Evolutionary conservation across 208 protist genomes (phyloP).

Genomic region (Crithidia expoeki): DNA sequence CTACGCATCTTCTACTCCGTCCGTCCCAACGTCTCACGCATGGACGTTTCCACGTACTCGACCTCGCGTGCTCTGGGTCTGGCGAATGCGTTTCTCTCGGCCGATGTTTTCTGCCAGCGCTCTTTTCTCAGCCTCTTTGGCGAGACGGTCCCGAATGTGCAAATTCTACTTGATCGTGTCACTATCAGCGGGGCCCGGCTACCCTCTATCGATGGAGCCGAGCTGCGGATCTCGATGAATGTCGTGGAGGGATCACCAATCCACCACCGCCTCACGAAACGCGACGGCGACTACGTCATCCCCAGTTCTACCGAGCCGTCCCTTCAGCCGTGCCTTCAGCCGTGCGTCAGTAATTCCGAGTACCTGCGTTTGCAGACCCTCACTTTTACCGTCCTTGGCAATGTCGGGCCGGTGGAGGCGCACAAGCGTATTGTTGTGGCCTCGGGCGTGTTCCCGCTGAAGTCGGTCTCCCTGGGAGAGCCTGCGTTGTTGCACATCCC

Average conservation of each 20-base stretch:
- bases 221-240: conserved; percentile 52
- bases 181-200: conserved; percentile 39
- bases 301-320: conserved; percentile 27
- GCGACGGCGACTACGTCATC: conserved; percentile 34
- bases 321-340: conserved; percentile 49
- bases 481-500: conserved; percentile 41
- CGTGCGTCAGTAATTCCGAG: conserved; percentile 52
- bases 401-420: conserved; percentile 22
- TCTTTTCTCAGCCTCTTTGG: conserved; percentile 71
- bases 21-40: conserved; percentile 48
- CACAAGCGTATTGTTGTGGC: conserved; percentile 46
- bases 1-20: conserved; percentile 65
- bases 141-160: conserved; percentile 45
- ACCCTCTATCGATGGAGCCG: conserved; percentile 33
- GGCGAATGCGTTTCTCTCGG: conserved; percentile 60
- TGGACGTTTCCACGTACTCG: conserved; percentile 67
- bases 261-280: conserved; percentile 23
- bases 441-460: conserved; percentile 61
- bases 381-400: conserved; percentile 54
- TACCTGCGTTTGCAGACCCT: conserved; percentile 67
- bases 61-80: conserved; percentile 55
- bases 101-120: conserved; percentile 70
- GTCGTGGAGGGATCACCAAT: conserved; percentile 52
- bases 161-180: conserved; percentile 57
- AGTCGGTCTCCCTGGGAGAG: conserved; percentile 52